phyloP scores from a whole-genome alignment of 768 basidiomycete genomes.

The Nidularia pulvinata region DNA sequence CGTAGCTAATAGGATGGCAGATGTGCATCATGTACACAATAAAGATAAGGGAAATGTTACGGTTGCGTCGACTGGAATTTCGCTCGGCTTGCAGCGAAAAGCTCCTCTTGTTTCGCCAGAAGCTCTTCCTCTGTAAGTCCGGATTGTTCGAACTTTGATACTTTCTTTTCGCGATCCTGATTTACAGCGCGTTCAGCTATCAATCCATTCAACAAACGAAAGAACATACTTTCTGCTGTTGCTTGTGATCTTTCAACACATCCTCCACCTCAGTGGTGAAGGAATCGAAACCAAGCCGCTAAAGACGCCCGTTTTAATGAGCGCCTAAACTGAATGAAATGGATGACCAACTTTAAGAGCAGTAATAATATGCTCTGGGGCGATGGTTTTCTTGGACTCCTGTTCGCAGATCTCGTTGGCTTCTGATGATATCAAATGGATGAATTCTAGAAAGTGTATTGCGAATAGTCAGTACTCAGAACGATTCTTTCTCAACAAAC shows the following conservation, averaged over 20 bases:
- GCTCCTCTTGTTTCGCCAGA: slow-evolving; percentile 80
- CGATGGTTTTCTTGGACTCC: slow-evolving; percentile 98
- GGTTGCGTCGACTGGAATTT: slow-evolving; percentile 69
- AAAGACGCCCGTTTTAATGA: slow-evolving; percentile 2
- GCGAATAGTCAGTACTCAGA: background rate
- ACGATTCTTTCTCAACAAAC: background rate
- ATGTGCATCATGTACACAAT: slow-evolving; percentile 15
- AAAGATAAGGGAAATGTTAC: slow-evolving; percentile 22
- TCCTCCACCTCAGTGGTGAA: slow-evolving; percentile 91
- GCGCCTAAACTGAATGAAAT: background rate
- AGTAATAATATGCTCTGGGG: slow-evolving; percentile 93
- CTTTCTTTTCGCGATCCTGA: slow-evolving; percentile 91
- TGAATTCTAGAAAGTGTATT: slow-evolving; percentile 73
- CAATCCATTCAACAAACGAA: background rate
- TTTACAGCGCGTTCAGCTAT: slow-evolving; percentile 7
- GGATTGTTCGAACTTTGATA: slow-evolving; percentile 84
- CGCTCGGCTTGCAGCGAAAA: slow-evolving; percentile 92
- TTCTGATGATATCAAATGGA: slow-evolving; percentile 95
- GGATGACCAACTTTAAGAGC: slow-evolving; percentile 75
- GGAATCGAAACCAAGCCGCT: slow-evolving; percentile 93
- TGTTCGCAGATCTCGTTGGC: slow-evolving; percentile 98
- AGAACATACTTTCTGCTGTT: slow-evolving; percentile 80
- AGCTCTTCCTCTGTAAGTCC: slow-evolving; percentile 94
- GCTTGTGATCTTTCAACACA: slow-evolving; percentile 95
- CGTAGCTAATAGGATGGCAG: slow-evolving; percentile 17